A percentile compares a stretch with the other conserved stretches of the same genome.
Conservation (phyloP, 768 basidiomycete genomes). For the Leccinum longicurvipes region DNA sequence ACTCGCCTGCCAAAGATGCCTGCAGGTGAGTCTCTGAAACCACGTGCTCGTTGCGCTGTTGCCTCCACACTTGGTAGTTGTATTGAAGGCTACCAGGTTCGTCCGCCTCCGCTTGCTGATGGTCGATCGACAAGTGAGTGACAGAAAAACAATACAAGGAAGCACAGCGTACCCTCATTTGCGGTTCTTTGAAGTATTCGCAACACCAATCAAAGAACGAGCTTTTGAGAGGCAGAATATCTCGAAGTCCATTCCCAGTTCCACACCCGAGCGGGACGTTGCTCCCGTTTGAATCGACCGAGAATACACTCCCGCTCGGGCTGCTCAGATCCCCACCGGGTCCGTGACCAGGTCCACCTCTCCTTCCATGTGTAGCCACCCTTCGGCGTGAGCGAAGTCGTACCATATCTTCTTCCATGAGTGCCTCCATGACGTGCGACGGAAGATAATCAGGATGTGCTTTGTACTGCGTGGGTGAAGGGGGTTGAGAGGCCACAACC, state of each 20-base stretch:
- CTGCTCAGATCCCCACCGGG: conserved; percentile 50
- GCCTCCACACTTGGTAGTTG: conserved; percentile 94
- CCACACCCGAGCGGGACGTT: conserved; percentile 75
- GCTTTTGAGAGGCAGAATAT: conserved; percentile 87
- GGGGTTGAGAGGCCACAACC: conserved; percentile 25
- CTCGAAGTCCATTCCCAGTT: conserved; percentile 76
- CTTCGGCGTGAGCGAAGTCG: conserved; percentile 70
- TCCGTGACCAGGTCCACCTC: conserved; percentile 38
- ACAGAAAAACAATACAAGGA: not conserved
- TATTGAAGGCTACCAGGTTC: conserved; percentile 94
- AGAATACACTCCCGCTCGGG: conserved; percentile 74
- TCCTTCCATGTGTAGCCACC: conserved; percentile 37
- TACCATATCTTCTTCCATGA: conserved; percentile 96
- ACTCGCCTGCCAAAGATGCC: conserved; percentile 70
- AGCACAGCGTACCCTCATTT: conserved; percentile 79
- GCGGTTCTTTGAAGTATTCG: conserved; percentile 97
- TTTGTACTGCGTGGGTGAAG: conserved; percentile 33
- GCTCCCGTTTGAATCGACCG: conserved; percentile 64
- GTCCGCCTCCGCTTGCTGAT: conserved; percentile 88
- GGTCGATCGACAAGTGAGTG: conserved; percentile 13
- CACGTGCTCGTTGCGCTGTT: conserved; percentile 83
- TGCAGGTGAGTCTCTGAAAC: conserved; percentile 66
- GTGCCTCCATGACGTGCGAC: conserved; percentile 79
- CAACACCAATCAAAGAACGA: conserved; percentile 93
- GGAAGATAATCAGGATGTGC: conserved; percentile 57